Conservation (phyloP, 805 yeast genomes). For the Kodamaea lidongshanica region DNA sequence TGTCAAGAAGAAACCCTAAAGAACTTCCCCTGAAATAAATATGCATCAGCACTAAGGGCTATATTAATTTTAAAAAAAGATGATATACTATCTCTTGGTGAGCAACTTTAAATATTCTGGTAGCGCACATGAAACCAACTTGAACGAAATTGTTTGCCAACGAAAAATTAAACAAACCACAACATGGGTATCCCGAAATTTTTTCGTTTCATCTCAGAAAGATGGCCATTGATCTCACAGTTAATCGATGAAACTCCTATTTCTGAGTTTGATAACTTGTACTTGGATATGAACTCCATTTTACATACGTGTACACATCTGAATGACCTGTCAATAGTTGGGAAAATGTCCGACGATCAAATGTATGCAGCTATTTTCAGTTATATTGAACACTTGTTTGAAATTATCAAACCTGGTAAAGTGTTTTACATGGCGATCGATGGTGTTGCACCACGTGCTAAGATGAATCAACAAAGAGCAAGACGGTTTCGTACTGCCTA, state of each 20-base stretch:
- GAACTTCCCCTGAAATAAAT: too few relatives aligned
- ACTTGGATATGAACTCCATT: slow-evolving; percentile 96
- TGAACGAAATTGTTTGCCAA: too few relatives aligned
- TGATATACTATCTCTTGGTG: too few relatives aligned
- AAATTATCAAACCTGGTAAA: slow-evolving; percentile 78
- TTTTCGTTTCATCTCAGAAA: slow-evolving; percentile 92
- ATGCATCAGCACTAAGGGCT: too few relatives aligned
- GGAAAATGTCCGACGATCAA: slow-evolving; percentile 76
- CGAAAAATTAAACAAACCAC: too few relatives aligned
- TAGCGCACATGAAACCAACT: too few relatives aligned
- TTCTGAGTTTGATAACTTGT: slow-evolving; percentile 91
- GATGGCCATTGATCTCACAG: slow-evolving; percentile 97
- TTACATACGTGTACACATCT: slow-evolving; percentile 90
- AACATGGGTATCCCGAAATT: slow-evolving; percentile 85
- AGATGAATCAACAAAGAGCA: slow-evolving; percentile 96
- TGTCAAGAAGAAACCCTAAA: too few relatives aligned
- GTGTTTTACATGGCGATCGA: slow-evolving; percentile 95
- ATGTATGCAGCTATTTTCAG: slow-evolving; percentile 89
- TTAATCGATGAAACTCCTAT: slow-evolving; percentile 66
- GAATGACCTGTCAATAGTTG: slow-evolving; percentile 56
- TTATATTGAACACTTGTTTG: slow-evolving; percentile 89
- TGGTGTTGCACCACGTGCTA: slow-evolving; percentile 98
- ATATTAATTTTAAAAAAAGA: too few relatives aligned
- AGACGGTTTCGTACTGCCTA: slow-evolving; percentile 91
- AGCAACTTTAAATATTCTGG: too few relatives aligned